Conservation (phyloP, 371 early-diverging fungal genomes). For the Apophysomyces variabilis region DNA sequence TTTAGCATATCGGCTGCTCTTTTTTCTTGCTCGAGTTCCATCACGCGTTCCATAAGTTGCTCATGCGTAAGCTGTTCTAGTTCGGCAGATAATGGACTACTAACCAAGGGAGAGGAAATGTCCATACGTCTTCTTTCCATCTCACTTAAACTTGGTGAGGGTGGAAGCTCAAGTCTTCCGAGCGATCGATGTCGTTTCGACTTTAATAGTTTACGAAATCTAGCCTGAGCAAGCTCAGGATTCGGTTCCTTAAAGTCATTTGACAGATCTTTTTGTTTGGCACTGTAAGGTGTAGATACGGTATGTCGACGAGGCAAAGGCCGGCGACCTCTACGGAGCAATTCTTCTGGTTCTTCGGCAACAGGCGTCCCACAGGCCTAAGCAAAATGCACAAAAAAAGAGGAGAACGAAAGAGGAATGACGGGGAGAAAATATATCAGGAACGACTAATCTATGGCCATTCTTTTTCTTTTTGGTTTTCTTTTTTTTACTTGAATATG, state of each 20-base stretch:
- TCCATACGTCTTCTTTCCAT: constrained; percentile 10
- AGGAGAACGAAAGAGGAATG: not conserved
- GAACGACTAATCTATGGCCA: no score
- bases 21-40: constrained; percentile 8
- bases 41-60: constrained; percentile 2
- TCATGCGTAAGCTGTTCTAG: constrained; percentile 4
- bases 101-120: constrained; percentile 2
- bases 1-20: not conserved
- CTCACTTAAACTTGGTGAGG: constrained; percentile 15
- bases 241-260: not conserved
- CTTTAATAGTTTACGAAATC: constrained; percentile 35
- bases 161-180: constrained; percentile 37
- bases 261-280: not conserved
- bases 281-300: constrained; percentile 44
- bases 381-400: not conserved
- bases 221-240: constrained; percentile 17
- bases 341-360: not conserved
- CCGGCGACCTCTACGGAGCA: constrained; percentile 12
- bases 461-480: not conserved
- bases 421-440: not conserved
- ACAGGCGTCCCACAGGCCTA: constrained; percentile 5
- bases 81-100: constrained; percentile 2
- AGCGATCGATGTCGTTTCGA: constrained; percentile 45
- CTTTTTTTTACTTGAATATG: not conserved
- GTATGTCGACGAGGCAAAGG: constrained; percentile 52